These are phyloP conservation scores for Fusarium nygamai DNA, from an alignment of 2,329 filamentous ascomycete species.

Conservation along the genomic window DNA sequence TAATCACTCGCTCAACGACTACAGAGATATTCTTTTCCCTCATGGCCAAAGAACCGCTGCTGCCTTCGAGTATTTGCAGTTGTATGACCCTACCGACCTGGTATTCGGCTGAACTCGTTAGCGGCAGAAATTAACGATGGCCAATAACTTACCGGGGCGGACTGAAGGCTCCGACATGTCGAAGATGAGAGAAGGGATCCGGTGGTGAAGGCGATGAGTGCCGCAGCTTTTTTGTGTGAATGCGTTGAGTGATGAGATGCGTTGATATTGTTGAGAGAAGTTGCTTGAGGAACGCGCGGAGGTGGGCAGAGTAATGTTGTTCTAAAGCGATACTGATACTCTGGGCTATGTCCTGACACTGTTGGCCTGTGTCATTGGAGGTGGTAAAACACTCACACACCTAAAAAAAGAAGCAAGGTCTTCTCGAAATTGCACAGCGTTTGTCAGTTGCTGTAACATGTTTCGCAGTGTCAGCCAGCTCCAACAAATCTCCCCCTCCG, in stretches of 20 bases:
- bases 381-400: not conserved
- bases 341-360: not conserved
- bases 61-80: not conserved
- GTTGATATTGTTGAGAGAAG: not conserved
- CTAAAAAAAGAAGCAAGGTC: not conserved
- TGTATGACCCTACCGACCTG: not conserved
- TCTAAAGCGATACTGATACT: not conserved
- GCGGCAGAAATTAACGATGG: not conserved
- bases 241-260: not conserved
- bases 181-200: not conserved
- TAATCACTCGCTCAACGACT: not conserved
- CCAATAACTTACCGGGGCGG: not conserved
- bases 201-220: not conserved
- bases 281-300: not conserved
- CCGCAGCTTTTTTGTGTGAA: not conserved
- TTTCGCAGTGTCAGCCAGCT: not conserved
- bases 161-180: not conserved
- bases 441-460: not conserved
- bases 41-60: not conserved
- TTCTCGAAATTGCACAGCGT: not conserved
- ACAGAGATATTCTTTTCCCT: not conserved
- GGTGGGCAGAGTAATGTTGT: not conserved
- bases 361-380: not conserved
- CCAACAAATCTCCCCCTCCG: not conserved
- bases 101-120: not conserved